Percentiles rank a stretch among this genome's conserved stretches.
Evolutionary conservation across 352 stramenopile species (phyloP).

Genomic region (Phytophthora aleatoria): DNA sequence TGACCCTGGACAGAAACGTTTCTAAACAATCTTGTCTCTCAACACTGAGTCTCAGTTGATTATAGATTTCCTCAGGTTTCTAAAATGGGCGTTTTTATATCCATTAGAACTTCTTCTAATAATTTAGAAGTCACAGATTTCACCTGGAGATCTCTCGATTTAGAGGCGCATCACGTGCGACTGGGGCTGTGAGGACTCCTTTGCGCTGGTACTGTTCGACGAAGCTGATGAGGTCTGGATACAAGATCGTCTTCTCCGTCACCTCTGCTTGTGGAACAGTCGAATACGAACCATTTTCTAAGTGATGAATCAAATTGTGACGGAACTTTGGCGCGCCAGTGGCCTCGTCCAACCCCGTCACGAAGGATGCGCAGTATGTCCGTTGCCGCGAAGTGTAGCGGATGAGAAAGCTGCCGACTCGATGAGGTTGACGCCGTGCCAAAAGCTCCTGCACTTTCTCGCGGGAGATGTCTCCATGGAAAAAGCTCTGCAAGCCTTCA

Average conservation of each 20-base stretch:
- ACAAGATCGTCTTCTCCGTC: conserved; percentile 53
- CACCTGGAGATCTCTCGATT: conserved; percentile 66
- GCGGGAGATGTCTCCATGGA: conserved; percentile 74
- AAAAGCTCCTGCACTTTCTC: conserved; percentile 56
- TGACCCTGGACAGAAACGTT: not conserved
- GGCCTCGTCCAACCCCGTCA: conserved; percentile 47
- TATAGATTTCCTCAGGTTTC: no score
- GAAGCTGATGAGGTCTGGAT: conserved; percentile 76
- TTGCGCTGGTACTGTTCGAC: conserved; percentile 79
- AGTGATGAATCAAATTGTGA: conserved; percentile 78
- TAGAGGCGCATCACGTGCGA: conserved; percentile 49
- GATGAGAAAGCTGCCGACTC: conserved; percentile 68
- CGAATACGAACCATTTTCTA: conserved; percentile 69
- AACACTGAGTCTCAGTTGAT: no score
- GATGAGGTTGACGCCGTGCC: conserved; percentile 27
- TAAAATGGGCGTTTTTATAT: no score
- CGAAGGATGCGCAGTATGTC: conserved; percentile 77
- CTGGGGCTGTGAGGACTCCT: conserved; percentile 54
- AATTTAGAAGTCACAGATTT: conserved; percentile 1
- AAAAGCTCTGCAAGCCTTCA: conserved; percentile 76
- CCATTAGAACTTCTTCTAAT: no score
- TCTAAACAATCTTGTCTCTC: not conserved
- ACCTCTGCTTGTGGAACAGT: conserved; percentile 57
- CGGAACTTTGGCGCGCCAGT: conserved; percentile 47
- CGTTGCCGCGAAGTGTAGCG: conserved; percentile 69